A percentile compares a stretch with the other conserved stretches of the same genome.
Conservation (phyloP, 345 rosid genomes). For the Diplotaxis tenuifolia region DNA sequence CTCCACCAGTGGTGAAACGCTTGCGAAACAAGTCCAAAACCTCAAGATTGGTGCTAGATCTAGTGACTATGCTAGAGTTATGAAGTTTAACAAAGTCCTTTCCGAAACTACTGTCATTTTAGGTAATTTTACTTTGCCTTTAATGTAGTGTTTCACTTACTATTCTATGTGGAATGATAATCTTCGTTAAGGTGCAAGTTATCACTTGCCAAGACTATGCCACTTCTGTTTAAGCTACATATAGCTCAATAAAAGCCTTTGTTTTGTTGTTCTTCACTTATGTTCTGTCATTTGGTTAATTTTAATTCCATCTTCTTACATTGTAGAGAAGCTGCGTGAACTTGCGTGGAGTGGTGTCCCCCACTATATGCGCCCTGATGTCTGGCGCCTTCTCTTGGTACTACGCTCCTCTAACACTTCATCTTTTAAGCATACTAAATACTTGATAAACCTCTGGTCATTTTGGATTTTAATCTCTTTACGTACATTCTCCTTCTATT, state of each 20-base stretch:
- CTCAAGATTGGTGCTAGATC: conserved; percentile 68
- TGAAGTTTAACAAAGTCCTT: conserved; percentile 79
- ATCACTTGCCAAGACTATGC: background rate
- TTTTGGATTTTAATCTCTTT: background rate
- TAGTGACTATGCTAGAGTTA: conserved; percentile 80
- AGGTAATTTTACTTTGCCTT: conserved; percentile 49
- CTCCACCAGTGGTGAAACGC: conserved; percentile 44
- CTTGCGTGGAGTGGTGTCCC: conserved; percentile 98
- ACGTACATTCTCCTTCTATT: background rate
- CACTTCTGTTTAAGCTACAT: background rate
- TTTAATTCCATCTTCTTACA: background rate
- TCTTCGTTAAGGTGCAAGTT: background rate
- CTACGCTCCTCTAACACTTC: background rate
- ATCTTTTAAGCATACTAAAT: background rate
- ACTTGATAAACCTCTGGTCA: background rate
- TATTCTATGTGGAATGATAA: background rate
- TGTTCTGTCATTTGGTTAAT: conserved; percentile 4
- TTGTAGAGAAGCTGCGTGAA: conserved; percentile 81
- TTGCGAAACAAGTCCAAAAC: conserved; percentile 53
- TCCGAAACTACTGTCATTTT: conserved; percentile 69
- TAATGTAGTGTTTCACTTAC: background rate
- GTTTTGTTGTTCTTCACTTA: background rate
- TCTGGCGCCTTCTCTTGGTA: conserved; percentile 98
- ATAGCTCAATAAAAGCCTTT: background rate
- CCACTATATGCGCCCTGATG: conserved; percentile 80